These are phyloP conservation scores for Ambrosia hybrid DNA, from an alignment of 140 eudicot genomes.

Conservation along the genomic window DNA sequence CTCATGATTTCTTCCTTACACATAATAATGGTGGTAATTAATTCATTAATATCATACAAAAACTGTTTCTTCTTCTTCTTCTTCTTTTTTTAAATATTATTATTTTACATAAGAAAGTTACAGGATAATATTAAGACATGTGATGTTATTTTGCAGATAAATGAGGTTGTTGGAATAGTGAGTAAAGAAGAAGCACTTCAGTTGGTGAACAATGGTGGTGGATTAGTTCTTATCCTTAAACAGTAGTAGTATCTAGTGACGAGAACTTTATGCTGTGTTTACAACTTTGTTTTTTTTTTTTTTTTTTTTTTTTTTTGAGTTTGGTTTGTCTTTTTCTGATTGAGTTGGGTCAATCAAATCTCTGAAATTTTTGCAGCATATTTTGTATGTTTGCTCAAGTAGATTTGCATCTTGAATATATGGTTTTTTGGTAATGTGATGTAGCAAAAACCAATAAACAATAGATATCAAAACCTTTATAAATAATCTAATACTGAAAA, in stretches of 20 bases:
- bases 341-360: slow-evolving; percentile 45
- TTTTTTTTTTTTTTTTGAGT: neutral
- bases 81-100: neutral
- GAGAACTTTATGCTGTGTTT: slow-evolving; percentile 23
- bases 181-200: slow-evolving; percentile 33
- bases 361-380: slow-evolving; percentile 46
- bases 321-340: slow-evolving; percentile 36
- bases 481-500: too few species aligned
- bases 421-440: slow-evolving; percentile 9
- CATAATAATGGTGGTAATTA: slow-evolving; percentile 36
- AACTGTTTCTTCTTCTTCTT: neutral
- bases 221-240: slow-evolving; percentile 28
- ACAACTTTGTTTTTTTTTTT: neutral
- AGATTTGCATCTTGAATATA: slow-evolving; percentile 36
- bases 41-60: too few species aligned
- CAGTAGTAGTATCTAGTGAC: slow-evolving; percentile 14
- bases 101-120: neutral
- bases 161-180: slow-evolving; percentile 36
- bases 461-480: too few species aligned
- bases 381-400: slow-evolving; percentile 43
- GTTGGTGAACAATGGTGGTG: slow-evolving; percentile 33
- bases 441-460: too few species aligned
- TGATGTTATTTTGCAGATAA: slow-evolving; percentile 45
- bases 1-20: slow-evolving; percentile 76
- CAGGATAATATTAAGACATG: neutral